Evolutionary conservation across 2,329 filamentous ascomycete genomes (phyloP).

Genomic region (Talaromyces atroroseus): DNA sequence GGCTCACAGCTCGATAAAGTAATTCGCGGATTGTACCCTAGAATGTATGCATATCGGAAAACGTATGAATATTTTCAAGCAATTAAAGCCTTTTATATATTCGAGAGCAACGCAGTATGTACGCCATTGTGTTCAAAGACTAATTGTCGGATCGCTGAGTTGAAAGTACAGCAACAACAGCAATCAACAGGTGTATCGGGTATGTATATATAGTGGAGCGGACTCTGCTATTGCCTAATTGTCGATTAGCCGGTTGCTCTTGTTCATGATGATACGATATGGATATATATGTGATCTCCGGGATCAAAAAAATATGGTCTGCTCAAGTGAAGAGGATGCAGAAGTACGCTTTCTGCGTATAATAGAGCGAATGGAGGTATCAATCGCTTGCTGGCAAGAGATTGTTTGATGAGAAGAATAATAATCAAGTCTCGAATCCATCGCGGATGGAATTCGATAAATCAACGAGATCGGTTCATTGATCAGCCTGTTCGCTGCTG

Average conservation of each 20-base stretch:
- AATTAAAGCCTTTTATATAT: too few species aligned
- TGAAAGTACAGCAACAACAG: not conserved
- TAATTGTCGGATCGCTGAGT: not conserved
- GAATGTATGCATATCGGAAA: too few species aligned
- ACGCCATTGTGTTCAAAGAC: not conserved
- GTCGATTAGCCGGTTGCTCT: not conserved
- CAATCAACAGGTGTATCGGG: not conserved
- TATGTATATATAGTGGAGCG: not conserved
- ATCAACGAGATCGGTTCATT: not conserved
- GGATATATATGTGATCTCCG: not conserved
- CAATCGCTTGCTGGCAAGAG: not conserved
- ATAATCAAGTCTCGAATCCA: not conserved
- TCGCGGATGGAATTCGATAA: not conserved
- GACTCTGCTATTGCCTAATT: not conserved
- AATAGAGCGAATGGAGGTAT: not conserved
- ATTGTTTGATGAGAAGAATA: not conserved
- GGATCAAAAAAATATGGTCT: not conserved
- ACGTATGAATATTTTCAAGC: too few species aligned
- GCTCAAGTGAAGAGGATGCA: not conserved
- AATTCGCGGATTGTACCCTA: too few species aligned
- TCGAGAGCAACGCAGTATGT: too few species aligned
- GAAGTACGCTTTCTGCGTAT: not conserved
- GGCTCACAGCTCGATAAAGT: too few species aligned
- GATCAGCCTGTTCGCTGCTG: slow-evolving; percentile 18
- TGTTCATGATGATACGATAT: not conserved